These are phyloP conservation scores for Boletus sp. DNA, from an alignment of 768 basidiomycete genomes.

Conservation along the genomic window DNA sequence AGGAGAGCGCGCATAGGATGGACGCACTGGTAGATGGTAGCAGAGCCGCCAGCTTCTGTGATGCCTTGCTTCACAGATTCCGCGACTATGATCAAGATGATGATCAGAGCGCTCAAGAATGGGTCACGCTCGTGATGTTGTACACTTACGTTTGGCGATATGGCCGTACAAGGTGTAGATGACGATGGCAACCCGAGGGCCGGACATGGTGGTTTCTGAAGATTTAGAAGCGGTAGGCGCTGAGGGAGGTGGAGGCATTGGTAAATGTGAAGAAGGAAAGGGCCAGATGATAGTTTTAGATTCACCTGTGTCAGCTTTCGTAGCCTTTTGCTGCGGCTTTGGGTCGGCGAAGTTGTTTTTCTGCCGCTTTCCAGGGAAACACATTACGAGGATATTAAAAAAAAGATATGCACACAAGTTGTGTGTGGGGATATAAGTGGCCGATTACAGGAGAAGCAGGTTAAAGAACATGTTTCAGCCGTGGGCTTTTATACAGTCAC, in stretches of 20 bases:
- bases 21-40: slow-evolving; percentile 55
- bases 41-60: slow-evolving; percentile 47
- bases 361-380: slow-evolving; percentile 40
- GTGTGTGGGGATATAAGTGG: slow-evolving; percentile 11
- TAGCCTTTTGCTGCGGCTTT: slow-evolving; percentile 12
- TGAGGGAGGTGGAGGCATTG: background rate
- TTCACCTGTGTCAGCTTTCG: slow-evolving; percentile 9
- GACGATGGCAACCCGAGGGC: slow-evolving; percentile 60
- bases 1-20: background rate
- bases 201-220: slow-evolving; percentile 36
- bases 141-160: slow-evolving; percentile 58
- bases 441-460: background rate
- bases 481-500: slow-evolving; percentile 23
- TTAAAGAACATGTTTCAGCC: slow-evolving; percentile 13
- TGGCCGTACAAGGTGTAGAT: slow-evolving; percentile 78
- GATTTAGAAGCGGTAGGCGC: background rate
- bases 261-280: slow-evolving; percentile 1
- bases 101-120: background rate
- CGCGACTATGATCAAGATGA: slow-evolving; percentile 49
- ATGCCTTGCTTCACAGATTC: slow-evolving; percentile 50
- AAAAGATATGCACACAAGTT: background rate
- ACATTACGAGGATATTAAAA: slow-evolving; percentile 28
- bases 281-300: slow-evolving; percentile 3
- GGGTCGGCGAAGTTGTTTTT: slow-evolving; percentile 34
- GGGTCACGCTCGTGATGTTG: background rate